Conservation (phyloP, 2,329 filamentous ascomycete genomes). For the Plectosphaerella plurivora region DNA sequence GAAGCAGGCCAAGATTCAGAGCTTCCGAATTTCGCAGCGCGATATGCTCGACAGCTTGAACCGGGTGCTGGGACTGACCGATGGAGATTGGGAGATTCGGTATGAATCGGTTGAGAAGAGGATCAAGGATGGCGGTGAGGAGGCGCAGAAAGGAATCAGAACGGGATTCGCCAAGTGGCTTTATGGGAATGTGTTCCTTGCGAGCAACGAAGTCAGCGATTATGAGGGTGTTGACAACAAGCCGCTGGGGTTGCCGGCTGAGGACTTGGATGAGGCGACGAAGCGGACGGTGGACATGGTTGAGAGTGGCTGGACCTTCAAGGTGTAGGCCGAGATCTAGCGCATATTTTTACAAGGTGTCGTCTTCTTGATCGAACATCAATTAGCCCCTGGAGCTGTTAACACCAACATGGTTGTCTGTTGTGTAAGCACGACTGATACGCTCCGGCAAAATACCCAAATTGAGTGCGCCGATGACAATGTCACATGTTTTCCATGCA, state of each 20-base stretch:
- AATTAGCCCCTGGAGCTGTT: too few relatives aligned
- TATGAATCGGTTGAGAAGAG: slow-evolving; percentile 37
- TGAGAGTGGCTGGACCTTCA: slow-evolving; percentile 12
- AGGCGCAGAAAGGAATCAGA: slow-evolving; percentile 32
- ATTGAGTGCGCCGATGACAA: too few relatives aligned
- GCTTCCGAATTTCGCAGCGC: slow-evolving; percentile 55
- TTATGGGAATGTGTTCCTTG: slow-evolving; percentile 2
- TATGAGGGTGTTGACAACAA: slow-evolving; percentile 15
- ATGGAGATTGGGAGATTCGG: slow-evolving; percentile 50
- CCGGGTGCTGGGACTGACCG: slow-evolving; percentile 50
- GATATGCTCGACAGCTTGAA: slow-evolving; percentile 62
- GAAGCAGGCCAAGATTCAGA: slow-evolving; percentile 28
- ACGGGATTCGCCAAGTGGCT: slow-evolving; percentile 35
- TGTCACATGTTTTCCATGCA: too few relatives aligned
- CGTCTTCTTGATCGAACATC: too few relatives aligned
- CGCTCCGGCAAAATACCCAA: too few relatives aligned
- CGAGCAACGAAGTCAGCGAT: background rate
- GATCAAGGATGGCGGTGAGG: slow-evolving; percentile 39
- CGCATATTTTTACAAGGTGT: too few relatives aligned
- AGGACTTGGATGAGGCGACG: slow-evolving; percentile 54
- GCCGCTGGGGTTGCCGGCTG: slow-evolving; percentile 48
- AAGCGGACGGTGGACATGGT: slow-evolving; percentile 40
- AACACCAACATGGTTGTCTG: too few relatives aligned
- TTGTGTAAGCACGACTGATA: too few relatives aligned
- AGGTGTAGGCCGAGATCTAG: too few relatives aligned